phyloP scores from a whole-genome alignment of 352 stramenopile species.

The Pythium aphanidermatum region DNA sequence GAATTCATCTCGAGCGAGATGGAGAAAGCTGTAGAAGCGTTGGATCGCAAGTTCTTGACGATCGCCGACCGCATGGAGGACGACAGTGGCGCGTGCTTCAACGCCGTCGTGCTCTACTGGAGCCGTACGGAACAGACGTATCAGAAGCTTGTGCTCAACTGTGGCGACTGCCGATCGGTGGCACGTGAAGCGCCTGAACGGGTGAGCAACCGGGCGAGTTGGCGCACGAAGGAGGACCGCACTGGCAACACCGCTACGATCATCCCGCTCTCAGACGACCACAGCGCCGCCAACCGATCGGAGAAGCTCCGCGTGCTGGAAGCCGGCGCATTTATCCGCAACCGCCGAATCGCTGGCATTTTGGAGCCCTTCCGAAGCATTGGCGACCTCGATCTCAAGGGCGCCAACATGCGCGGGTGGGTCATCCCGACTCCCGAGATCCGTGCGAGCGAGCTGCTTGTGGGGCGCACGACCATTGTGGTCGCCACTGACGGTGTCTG shows the following conservation, averaged over 20 bases:
- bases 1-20: conserved; percentile 19
- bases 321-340: conserved; percentile 62
- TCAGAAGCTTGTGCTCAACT: conserved; percentile 58
- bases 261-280: conserved; percentile 49
- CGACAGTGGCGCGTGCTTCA: conserved; percentile 59
- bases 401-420: conserved; percentile 60
- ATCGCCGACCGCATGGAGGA: conserved; percentile 34
- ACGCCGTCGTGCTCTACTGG: conserved; percentile 46
- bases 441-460: conserved; percentile 30
- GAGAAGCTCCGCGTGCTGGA: conserved; percentile 56
- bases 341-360: conserved; percentile 66
- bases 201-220: neutral
- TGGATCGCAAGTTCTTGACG: conserved; percentile 41
- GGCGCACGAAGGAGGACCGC: conserved; percentile 7
- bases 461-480: conserved; percentile 43
- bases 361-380: conserved; percentile 81
- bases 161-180: conserved; percentile 68
- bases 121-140: conserved; percentile 27
- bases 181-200: conserved; percentile 26
- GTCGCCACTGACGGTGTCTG: conserved; percentile 76
- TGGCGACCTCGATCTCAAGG: conserved; percentile 82
- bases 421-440: conserved; percentile 71
- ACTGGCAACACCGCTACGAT: neutral
- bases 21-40: conserved; percentile 31
- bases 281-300: conserved; percentile 52